Evolutionary conservation across 2,329 filamentous ascomycete genomes (phyloP).

Genomic region (Claviceps cyperi): DNA sequence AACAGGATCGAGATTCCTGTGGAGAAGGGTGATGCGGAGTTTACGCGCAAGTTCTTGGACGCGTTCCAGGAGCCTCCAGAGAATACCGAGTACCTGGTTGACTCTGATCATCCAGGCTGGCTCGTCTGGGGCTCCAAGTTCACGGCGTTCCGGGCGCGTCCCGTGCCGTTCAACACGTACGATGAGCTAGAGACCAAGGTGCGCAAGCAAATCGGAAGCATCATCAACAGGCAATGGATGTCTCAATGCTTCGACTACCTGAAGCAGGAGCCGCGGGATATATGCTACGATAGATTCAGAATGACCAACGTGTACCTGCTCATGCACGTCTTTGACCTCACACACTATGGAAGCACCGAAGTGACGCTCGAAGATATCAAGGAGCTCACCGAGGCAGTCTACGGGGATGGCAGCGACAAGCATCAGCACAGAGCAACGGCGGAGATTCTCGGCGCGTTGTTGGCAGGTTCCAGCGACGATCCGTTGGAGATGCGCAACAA

Average conservation of each 20-base stretch:
- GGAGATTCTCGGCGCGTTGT: conserved; percentile 77
- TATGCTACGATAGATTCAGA: conserved; percentile 69
- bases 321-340: conserved; percentile 79
- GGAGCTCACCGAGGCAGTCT: conserved; percentile 61
- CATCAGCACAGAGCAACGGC: conserved; percentile 93
- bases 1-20: conserved; percentile 66
- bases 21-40: conserved; percentile 57
- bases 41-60: conserved; percentile 65
- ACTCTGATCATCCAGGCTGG: conserved; percentile 89
- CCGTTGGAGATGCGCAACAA: conserved; percentile 56
- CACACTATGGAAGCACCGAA: conserved; percentile 63
- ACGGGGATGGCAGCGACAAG: conserved; percentile 88
- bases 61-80: conserved; percentile 59
- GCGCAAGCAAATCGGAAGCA: conserved; percentile 63
- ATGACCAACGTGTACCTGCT: conserved; percentile 78
- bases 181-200: conserved; percentile 65
- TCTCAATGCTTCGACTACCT: conserved; percentile 78
- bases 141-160: conserved; percentile 60
- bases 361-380: conserved; percentile 81
- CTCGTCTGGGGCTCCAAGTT: conserved; percentile 87
- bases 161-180: conserved; percentile 53
- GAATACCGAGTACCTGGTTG: conserved; percentile 69
- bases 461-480: conserved; percentile 69
- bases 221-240: conserved; percentile 77
- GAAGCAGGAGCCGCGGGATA: conserved; percentile 88